These are phyloP conservation scores for Rhizophlyctis rosea DNA, from an alignment of 192 early-diverging fungal genomes.

Conservation along the genomic window DNA sequence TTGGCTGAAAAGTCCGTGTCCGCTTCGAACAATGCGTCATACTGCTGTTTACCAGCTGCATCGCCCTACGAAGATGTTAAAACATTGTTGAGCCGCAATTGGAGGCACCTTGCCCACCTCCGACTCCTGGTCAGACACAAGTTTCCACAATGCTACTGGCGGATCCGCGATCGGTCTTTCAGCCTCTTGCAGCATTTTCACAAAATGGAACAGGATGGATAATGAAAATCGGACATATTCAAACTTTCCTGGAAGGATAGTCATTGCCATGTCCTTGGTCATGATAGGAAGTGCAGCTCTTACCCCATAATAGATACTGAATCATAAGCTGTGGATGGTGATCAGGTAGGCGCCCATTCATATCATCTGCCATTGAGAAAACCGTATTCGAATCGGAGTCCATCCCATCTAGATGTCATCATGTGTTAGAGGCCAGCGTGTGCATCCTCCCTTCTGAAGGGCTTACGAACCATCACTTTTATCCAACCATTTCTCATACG, in stretches of 20 bases:
- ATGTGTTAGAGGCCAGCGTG: not conserved
- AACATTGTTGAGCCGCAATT: too few relatives aligned
- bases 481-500: slow-evolving; percentile 68
- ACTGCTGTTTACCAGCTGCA: slow-evolving; percentile 15
- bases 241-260: slow-evolving; percentile 47
- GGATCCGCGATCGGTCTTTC: slow-evolving; percentile 45
- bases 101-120: not conserved
- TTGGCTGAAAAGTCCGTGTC: slow-evolving; percentile 28
- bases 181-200: slow-evolving; percentile 52
- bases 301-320: slow-evolving; percentile 73
- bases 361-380: slow-evolving; percentile 32
- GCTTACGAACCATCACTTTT: not conserved
- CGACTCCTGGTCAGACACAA: slow-evolving; percentile 28
- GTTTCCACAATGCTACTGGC: slow-evolving; percentile 64
- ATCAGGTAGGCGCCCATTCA: slow-evolving; percentile 60
- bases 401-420: slow-evolving; percentile 10
- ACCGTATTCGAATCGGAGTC: slow-evolving; percentile 8
- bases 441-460: slow-evolving; percentile 11
- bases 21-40: slow-evolving; percentile 60
- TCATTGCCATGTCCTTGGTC: not conserved
- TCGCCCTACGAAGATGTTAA: slow-evolving; percentile 6
- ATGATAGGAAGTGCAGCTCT: not conserved
- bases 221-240: slow-evolving; percentile 64
- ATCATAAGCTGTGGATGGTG: slow-evolving; percentile 70
- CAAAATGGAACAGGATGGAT: slow-evolving; percentile 60